phyloP scores from a whole-genome alignment of 768 basidiomycete species.

The Neoboletus subvelutipes region DNA sequence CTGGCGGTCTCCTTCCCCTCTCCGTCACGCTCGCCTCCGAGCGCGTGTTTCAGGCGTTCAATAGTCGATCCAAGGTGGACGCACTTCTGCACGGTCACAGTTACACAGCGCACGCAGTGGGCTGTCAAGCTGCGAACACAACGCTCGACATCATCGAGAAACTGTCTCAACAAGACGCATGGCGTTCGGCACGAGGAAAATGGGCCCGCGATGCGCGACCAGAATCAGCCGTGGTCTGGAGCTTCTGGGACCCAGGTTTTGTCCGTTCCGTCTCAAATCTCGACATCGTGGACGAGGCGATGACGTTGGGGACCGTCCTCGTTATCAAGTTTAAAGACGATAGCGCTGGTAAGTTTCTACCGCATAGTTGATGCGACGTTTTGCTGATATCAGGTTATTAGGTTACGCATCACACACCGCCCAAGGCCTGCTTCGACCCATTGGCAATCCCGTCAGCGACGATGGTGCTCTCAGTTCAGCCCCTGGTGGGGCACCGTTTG shows the following conservation, averaged over 20 bases:
- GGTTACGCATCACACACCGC: constrained; percentile 67
- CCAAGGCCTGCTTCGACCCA: constrained; percentile 51
- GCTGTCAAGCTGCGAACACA: constrained; percentile 87
- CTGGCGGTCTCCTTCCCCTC: constrained; percentile 88
- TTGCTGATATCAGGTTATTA: constrained; percentile 19
- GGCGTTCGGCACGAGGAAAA: constrained; percentile 54
- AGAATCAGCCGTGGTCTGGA: constrained; percentile 55
- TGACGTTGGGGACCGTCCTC: constrained; percentile 87
- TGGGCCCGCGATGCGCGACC: constrained; percentile 45
- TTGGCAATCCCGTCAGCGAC: constrained; percentile 38
- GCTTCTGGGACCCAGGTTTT: constrained; percentile 83
- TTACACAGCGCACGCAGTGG: constrained; percentile 92
- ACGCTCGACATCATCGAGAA: constrained; percentile 66
- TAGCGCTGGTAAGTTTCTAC: constrained; percentile 45
- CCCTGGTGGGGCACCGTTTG: constrained; percentile 57
- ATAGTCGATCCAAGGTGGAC: constrained; percentile 70
- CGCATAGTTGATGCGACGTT: neutral
- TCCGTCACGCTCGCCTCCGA: constrained; percentile 81
- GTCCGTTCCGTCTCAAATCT: constrained; percentile 59
- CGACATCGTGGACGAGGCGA: constrained; percentile 62
- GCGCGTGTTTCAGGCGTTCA: constrained; percentile 78
- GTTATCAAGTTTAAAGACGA: constrained; percentile 69
- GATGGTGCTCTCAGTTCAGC: constrained; percentile 37
- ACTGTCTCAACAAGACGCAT: constrained; percentile 47
- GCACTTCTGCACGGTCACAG: constrained; percentile 94